These are phyloP conservation scores for Scutellaria galericulata DNA, from an alignment of 257 asterid genomes.

Conservation along the genomic window DNA sequence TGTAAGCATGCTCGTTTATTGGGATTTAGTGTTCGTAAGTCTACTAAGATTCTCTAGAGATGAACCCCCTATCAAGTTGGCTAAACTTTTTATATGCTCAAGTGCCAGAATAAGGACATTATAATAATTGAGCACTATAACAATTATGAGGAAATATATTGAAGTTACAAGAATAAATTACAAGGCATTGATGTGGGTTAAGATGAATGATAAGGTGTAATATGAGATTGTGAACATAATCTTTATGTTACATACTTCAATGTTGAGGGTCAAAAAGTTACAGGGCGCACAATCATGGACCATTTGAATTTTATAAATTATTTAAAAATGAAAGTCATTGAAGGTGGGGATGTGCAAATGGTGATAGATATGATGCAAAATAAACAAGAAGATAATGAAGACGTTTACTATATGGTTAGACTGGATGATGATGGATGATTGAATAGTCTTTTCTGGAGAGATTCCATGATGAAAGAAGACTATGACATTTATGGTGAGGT, in stretches of 20 bases:
- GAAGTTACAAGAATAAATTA: slow-evolving; percentile 3
- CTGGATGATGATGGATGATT: neutral
- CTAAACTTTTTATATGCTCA: no score
- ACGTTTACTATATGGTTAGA: slow-evolving; percentile 1
- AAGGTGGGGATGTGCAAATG: slow-evolving; percentile 5
- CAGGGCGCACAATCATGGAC: neutral
- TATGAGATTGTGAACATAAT: neutral
- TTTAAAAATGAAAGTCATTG: neutral
- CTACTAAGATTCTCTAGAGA: no score
- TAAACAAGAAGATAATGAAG: neutral
- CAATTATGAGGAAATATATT: no score
- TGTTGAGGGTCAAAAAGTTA: neutral
- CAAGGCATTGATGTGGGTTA: neutral
- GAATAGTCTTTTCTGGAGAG: slow-evolving; percentile 6
- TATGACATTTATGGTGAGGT: neutral
- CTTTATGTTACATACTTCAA: neutral
- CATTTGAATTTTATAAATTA: neutral
- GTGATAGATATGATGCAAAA: neutral
- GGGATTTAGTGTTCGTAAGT: no score
- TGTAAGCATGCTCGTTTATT: no score
- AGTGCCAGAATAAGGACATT: no score
- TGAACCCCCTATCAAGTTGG: no score
- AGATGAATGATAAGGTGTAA: neutral
- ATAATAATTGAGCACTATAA: no score
- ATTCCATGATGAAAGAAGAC: slow-evolving; percentile 19